Conservation (phyloP, 306 rosid species). For the Mimosa pudica region DNA sequence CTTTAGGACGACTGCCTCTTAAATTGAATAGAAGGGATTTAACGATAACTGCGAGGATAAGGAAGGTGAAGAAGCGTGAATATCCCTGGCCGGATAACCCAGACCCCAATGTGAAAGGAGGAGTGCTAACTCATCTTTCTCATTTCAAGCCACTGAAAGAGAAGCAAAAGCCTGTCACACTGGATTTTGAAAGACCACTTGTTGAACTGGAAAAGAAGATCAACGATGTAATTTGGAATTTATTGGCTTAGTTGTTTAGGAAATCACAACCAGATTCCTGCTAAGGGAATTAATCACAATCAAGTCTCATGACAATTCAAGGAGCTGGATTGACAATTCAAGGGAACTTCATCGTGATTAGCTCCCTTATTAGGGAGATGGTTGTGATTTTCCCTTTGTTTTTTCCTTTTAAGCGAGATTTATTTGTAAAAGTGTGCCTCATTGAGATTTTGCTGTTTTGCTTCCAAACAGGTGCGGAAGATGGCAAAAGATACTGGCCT, state of each 20-base stretch:
- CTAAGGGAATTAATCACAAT: too few species aligned
- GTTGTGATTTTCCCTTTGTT: neutral
- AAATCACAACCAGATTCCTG: too few species aligned
- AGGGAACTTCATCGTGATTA: too few species aligned
- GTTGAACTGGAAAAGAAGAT: slow-evolving; percentile 83
- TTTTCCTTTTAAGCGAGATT: slow-evolving; percentile 15
- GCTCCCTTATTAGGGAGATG: too few species aligned
- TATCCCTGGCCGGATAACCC: slow-evolving; percentile 87
- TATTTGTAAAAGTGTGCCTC: slow-evolving; percentile 15
- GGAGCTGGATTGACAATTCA: too few species aligned
- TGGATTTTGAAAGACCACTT: slow-evolving; percentile 86
- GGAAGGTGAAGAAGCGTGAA: slow-evolving; percentile 75
- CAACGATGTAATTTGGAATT: slow-evolving; percentile 57
- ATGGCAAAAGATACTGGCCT: slow-evolving; percentile 90
- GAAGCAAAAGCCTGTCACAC: slow-evolving; percentile 73
- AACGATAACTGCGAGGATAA: slow-evolving; percentile 61
- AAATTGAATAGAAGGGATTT: slow-evolving; percentile 56
- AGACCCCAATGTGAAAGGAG: slow-evolving; percentile 88
- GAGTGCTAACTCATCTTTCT: slow-evolving; percentile 70
- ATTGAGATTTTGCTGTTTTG: slow-evolving; percentile 29
- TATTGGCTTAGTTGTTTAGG: slow-evolving; percentile 13
- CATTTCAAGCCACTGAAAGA: slow-evolving; percentile 79
- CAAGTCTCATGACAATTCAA: too few species aligned
- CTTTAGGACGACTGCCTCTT: slow-evolving; percentile 61
- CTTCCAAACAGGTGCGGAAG: slow-evolving; percentile 68